Base-by-base conservation (phyloP, 345 rosid species). In the Excoecaria agallocha region DNA sequence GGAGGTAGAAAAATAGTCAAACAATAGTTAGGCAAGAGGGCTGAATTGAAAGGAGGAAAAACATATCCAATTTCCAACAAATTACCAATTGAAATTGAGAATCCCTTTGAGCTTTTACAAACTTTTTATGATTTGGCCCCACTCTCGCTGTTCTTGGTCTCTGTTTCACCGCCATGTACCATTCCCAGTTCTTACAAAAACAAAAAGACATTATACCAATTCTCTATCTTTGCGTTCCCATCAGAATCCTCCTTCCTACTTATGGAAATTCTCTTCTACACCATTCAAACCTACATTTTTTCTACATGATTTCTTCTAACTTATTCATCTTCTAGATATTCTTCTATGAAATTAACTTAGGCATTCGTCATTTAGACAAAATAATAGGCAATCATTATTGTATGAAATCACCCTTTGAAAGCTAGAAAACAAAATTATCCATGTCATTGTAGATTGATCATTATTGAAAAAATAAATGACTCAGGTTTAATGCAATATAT, bases 1-100 rank as follows among this genome's bases (percentile, higher is more conserved):
- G 74, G 62, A 74, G 79, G 79, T 79, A 74, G 81, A 81, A 77
- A 71, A 39, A 79, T 15, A 30, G 30, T 30, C 30, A 2, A 30
- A 30, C 2, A 0, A 30, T 30, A 8, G 38, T 39, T 55, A 35
- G 48, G 41, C 68, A 30, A 30, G 30, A 30, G 30, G 30, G 30
- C 30, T 30, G 2, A 50, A 17, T 30, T 5, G 59, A 52, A 59
- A 30, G 30, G 45, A 43, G 45, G 49, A 56, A 41, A 59, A 24
- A 3, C 25, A 70, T 59, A 30, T 30, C 30, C 13, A 37, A 74
- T 52, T 52, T 49, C 73, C 77, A 73, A 49, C 45, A 38, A 75
- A 39, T 65, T 9, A 46, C 68, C 80, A 66, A 10, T 54, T 65
- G 64, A 68, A 64, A 72, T 43, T 6, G 48, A 30, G 80, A 80